phyloP scores from a whole-genome alignment of 2,329 filamentous ascomycete genomes.

The Aspergillus nomiae region DNA sequence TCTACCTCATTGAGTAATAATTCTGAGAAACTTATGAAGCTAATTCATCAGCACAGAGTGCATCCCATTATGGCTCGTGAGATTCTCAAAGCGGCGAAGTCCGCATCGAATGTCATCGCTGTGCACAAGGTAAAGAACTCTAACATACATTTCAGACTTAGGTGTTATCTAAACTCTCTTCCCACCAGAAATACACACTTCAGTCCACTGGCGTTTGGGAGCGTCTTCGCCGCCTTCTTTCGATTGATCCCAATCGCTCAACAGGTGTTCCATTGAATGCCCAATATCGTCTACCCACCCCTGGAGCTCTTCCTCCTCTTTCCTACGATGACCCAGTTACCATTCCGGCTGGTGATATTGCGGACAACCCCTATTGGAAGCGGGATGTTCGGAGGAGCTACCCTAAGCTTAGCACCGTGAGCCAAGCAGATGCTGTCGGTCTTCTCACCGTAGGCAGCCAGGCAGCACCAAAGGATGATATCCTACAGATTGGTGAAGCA shows the following conservation, averaged over 20 bases:
- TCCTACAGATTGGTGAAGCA: constrained; percentile 71
- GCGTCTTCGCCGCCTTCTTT: constrained; percentile 72
- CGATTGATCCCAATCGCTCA: constrained; percentile 84
- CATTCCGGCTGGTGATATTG: constrained; percentile 79
- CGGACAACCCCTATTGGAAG: constrained; percentile 96
- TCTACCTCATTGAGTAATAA: neutral
- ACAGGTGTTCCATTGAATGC: constrained; percentile 91
- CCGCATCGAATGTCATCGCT: constrained; percentile 40
- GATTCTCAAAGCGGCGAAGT: constrained; percentile 41
- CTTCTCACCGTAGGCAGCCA: constrained; percentile 84
- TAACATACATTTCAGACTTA: neutral
- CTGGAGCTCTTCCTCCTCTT: constrained; percentile 69
- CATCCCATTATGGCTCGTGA: constrained; percentile 37
- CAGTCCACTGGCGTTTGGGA: constrained; percentile 91
- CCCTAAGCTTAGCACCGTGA: constrained; percentile 75
- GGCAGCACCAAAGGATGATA: constrained; percentile 75
- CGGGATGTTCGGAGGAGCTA: constrained; percentile 84
- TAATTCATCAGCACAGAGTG: constrained; percentile 25
- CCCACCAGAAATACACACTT: constrained; percentile 85
- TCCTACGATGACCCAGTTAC: constrained; percentile 82
- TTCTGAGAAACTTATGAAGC: neutral
- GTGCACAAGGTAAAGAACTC: constrained; percentile 37
- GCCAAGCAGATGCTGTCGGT: constrained; percentile 81
- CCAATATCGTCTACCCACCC: constrained; percentile 85
- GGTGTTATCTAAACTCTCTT: neutral